A percentile compares a stretch with the other conserved stretches of the same genome.
Conservation (phyloP, 176 grass and related monocot genomes). For the Eleusine coracana region DNA sequence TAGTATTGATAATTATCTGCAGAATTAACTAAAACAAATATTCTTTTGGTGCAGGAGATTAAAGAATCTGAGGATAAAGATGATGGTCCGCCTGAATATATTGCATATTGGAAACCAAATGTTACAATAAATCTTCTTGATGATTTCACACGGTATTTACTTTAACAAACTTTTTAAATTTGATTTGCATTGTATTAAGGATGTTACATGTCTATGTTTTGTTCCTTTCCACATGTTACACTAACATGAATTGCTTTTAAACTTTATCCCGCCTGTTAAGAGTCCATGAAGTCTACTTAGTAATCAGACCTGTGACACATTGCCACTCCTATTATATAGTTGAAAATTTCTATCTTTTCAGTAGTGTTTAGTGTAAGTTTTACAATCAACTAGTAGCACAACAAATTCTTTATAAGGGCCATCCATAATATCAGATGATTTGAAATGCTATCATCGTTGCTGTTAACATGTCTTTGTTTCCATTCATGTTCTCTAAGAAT, state of each 20-base stretch:
- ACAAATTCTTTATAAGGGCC: neutral
- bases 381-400: neutral
- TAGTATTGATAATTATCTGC: slow-evolving; percentile 26
- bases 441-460: too few species aligned
- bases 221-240: neutral
- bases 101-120: slow-evolving; percentile 98
- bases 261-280: neutral
- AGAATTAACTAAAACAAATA: slow-evolving; percentile 13
- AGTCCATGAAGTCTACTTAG: neutral
- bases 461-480: neutral
- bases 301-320: neutral
- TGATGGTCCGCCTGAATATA: slow-evolving; percentile 76
- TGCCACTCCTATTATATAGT: neutral
- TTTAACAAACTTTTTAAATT: slow-evolving; percentile 25
- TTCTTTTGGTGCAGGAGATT: slow-evolving; percentile 56
- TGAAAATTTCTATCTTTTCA: neutral
- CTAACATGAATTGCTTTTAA: slow-evolving; percentile 16
- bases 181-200: slow-evolving; percentile 8
- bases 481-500: neutral
- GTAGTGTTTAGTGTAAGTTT: neutral
- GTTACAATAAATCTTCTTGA: slow-evolving; percentile 95
- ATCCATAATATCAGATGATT: neutral
- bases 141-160: slow-evolving; percentile 83
- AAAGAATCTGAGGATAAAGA: slow-evolving; percentile 67
- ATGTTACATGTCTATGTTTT: neutral